Percentiles rank a stretch among this genome's conserved stretches.
These are phyloP conservation scores for Suhomyces bokatorum DNA, from an alignment of 1,139 yeast species.

Conservation along the genomic window DNA sequence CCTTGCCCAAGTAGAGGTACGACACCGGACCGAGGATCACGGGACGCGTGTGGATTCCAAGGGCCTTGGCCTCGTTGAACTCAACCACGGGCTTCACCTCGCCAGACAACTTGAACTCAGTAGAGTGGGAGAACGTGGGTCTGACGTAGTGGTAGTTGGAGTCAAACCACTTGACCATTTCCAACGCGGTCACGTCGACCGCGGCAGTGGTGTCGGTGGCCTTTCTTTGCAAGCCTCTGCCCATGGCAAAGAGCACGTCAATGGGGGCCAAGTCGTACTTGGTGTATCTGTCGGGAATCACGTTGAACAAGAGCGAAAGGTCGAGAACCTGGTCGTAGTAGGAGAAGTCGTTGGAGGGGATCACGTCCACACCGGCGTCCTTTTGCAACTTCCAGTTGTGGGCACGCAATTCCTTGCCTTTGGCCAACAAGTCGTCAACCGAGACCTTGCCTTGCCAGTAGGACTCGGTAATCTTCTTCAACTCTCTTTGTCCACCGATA, in stretches of 20 bases:
- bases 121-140: conserved; percentile 96
- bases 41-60: conserved; percentile 96
- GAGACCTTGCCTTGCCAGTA: conserved; percentile 96
- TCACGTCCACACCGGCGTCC: conserved; percentile 95
- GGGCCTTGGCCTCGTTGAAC: conserved; percentile 95
- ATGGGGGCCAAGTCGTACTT: conserved; percentile 86
- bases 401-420: conserved; percentile 94
- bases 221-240: conserved; percentile 98
- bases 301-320: conserved; percentile 89
- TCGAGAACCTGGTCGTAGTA: conserved; percentile 97
- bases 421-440: conserved; percentile 83
- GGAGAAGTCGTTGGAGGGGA: conserved; percentile 97
- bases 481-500: conserved; percentile 98
- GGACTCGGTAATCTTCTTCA: conserved; percentile 97
- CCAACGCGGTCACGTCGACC: conserved; percentile 97
- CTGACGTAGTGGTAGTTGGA: conserved; percentile 99
- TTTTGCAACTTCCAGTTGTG: conserved; percentile 97
- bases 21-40: conserved; percentile 96
- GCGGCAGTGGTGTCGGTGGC: conserved; percentile 86
- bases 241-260: conserved; percentile 97
- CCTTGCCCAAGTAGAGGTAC: conserved; percentile 91
- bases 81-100: conserved; percentile 97
- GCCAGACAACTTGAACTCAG: conserved; percentile 88
- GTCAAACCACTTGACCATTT: conserved; percentile 99
- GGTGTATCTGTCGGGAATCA: conserved; percentile 94